Conservation (phyloP, 805 yeast species). For the Hanseniaspora lachancei region DNA sequence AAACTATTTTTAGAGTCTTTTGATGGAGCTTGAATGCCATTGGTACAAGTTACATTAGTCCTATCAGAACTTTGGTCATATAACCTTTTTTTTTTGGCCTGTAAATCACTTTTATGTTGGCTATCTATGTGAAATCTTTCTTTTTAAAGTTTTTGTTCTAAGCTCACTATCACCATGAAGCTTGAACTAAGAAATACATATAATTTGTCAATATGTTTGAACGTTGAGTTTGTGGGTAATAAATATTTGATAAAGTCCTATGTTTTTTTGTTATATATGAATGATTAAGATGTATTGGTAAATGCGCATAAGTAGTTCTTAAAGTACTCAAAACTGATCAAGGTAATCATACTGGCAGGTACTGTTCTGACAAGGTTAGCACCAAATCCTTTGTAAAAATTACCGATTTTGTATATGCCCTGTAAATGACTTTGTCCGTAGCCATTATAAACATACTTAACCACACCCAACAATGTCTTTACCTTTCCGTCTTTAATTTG, state of each 20-base stretch:
- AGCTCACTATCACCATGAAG: too few relatives aligned
- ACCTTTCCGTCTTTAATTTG: constrained; percentile 34
- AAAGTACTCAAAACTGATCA: constrained; percentile 79
- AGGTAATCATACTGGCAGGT: constrained; percentile 90
- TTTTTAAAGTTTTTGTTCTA: too few relatives aligned
- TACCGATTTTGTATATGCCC: constrained; percentile 52
- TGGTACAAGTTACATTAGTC: too few relatives aligned
- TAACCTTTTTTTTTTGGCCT: too few relatives aligned
- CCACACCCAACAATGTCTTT: constrained; percentile 17
- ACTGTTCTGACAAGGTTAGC: constrained; percentile 81
- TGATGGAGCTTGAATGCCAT: too few relatives aligned
- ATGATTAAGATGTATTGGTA: background rate
- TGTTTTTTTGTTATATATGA: too few relatives aligned
- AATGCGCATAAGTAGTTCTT: constrained; percentile 35
- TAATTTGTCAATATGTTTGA: background rate
- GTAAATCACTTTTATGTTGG: too few relatives aligned
- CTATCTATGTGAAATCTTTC: too few relatives aligned
- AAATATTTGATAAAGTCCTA: too few relatives aligned
- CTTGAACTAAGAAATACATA: background rate
- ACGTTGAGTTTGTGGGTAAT: too few relatives aligned
- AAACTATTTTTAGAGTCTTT: too few relatives aligned
- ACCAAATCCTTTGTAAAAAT: constrained; percentile 80
- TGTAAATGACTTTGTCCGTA: constrained; percentile 32
- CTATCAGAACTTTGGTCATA: too few relatives aligned
- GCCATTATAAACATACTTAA: constrained; percentile 9